phyloP scores from a whole-genome alignment of 2,329 filamentous ascomycete genomes.

The Mycogone perniciosa region DNA sequence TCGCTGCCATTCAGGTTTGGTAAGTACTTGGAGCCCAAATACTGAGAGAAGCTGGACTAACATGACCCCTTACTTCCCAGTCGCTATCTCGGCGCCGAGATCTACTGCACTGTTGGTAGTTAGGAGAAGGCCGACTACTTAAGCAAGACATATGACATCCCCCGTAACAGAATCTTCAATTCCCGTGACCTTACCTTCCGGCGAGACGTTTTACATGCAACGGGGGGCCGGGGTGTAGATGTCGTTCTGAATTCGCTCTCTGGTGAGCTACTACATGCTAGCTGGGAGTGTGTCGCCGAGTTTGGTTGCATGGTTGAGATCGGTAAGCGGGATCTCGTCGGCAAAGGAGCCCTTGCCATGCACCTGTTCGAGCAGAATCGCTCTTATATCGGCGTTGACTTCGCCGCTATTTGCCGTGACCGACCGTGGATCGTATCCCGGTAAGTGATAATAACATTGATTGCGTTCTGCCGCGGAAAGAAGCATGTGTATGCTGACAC shows the following conservation, averaged over 20 bases:
- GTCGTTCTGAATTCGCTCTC: slow-evolving; percentile 26
- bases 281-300: slow-evolving; percentile 30
- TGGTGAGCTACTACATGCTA: slow-evolving; percentile 24
- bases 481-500: not conserved
- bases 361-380: slow-evolving; percentile 31
- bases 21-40: no score
- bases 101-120: slow-evolving; percentile 26
- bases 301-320: slow-evolving; percentile 32
- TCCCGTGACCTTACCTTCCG: slow-evolving; percentile 21
- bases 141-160: slow-evolving; percentile 15
- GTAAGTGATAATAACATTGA: not conserved
- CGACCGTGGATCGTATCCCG: not conserved
- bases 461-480: not conserved
- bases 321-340: slow-evolving; percentile 28
- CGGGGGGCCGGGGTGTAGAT: slow-evolving; percentile 23
- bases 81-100: slow-evolving; percentile 23
- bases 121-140: slow-evolving; percentile 18
- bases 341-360: slow-evolving; percentile 37
- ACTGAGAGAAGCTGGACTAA: not conserved
- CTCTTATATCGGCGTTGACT: slow-evolving; percentile 26
- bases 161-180: slow-evolving; percentile 20
- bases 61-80: no score
- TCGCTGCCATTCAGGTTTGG: slow-evolving; percentile 26
- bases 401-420: slow-evolving; percentile 14
- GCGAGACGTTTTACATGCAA: slow-evolving; percentile 17